Conservation (phyloP, 768 basidiomycete species). For the Cystobasidium tubakii region DNA sequence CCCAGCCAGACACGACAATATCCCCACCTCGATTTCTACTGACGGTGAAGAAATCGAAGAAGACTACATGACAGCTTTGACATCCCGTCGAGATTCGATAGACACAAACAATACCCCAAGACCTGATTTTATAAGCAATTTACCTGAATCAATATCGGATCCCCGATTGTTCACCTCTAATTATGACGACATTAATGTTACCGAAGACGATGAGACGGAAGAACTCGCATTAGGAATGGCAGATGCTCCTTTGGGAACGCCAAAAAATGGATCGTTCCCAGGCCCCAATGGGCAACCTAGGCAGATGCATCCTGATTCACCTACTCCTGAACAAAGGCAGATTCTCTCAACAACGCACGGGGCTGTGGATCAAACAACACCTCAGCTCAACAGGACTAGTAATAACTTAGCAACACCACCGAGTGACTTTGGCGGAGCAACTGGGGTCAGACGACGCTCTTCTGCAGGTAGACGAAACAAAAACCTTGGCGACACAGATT, state of each 20-base stretch:
- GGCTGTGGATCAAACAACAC: not conserved
- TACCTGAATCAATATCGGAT: conserved; percentile 10
- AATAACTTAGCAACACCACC: not conserved
- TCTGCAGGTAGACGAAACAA: conserved; percentile 11
- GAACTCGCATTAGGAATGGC: conserved; percentile 6
- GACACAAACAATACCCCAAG: conserved; percentile 12
- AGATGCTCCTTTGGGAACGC: not conserved
- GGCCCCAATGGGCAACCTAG: not conserved
- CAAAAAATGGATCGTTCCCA: not conserved
- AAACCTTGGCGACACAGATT: conserved; percentile 32
- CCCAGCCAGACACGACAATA: not conserved
- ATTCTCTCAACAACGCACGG: not conserved
- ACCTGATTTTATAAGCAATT: not conserved
- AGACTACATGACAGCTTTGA: conserved; percentile 33
- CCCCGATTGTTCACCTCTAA: not conserved
- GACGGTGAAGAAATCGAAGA: conserved; percentile 21
- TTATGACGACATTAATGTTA: not conserved
- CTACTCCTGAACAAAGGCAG: conserved; percentile 11
- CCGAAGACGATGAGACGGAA: conserved; percentile 29
- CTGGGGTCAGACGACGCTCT: conserved; percentile 9
- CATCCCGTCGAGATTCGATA: conserved; percentile 32
- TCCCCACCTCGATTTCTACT: not conserved
- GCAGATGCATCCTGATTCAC: conserved; percentile 26
- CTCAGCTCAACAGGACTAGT: not conserved
- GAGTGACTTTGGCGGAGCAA: not conserved